Conservation (phyloP, 345 rosid species). For the Gossypium thurberi region DNA sequence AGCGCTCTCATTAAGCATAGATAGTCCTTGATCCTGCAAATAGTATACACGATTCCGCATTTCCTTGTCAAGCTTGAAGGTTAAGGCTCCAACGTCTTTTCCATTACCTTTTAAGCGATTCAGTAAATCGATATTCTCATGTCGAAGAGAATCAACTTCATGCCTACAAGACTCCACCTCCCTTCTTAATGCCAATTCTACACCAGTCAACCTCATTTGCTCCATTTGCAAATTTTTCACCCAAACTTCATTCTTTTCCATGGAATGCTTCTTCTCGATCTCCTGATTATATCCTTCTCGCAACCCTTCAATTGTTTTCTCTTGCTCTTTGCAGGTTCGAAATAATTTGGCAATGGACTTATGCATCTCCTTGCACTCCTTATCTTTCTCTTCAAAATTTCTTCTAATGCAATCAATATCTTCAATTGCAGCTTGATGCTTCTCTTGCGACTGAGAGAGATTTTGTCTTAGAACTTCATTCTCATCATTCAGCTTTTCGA, state of each 20-base stretch:
- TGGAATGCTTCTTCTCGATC: slow-evolving; percentile 35
- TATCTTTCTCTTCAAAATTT: slow-evolving; percentile 76
- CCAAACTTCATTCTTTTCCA: slow-evolving; percentile 38
- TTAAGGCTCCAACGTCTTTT: slow-evolving; percentile 43
- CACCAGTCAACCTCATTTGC: slow-evolving; percentile 77
- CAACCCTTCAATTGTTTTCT: slow-evolving; percentile 79
- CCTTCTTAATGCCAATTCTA: slow-evolving; percentile 71
- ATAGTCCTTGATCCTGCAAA: slow-evolving; percentile 77
- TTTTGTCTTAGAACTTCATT: slow-evolving; percentile 44
- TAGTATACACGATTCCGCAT: slow-evolving; percentile 46
- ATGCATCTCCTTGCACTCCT: slow-evolving; percentile 85
- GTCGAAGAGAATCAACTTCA: slow-evolving; percentile 74
- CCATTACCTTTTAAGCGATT: slow-evolving; percentile 63
- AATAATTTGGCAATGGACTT: slow-evolving; percentile 58
- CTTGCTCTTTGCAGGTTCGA: slow-evolving; percentile 80
- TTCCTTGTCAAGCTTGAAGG: slow-evolving; percentile 70
- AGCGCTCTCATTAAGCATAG: slow-evolving; percentile 56
- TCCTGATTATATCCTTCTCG: slow-evolving; percentile 45
- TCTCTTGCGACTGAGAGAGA: slow-evolving; percentile 52
- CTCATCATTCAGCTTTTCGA: slow-evolving; percentile 46
- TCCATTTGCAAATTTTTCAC: slow-evolving; percentile 60
- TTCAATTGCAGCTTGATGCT: slow-evolving; percentile 41
- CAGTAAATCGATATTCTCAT: slow-evolving; percentile 72
- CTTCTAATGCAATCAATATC: slow-evolving; percentile 48
- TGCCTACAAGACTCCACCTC: slow-evolving; percentile 55